Evolutionary conservation across 164 flowering plant genomes (phyloP).

Genomic region (Kingdonia uniflora): DNA sequence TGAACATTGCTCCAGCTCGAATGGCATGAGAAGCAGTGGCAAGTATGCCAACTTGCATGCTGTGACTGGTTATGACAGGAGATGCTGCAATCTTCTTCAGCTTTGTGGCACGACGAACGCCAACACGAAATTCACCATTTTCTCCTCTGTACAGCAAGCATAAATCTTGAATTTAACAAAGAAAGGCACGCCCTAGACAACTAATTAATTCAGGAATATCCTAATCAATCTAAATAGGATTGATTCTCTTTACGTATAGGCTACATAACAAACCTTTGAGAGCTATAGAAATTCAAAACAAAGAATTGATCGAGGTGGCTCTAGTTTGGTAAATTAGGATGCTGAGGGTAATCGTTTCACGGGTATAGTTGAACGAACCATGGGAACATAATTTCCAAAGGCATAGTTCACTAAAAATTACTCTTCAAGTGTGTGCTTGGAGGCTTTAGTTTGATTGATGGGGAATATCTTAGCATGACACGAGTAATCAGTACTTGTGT

Average conservation of each 20-base stretch:
- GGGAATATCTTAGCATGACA: no score
- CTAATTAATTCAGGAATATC: no score
- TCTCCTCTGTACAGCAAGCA: constrained; percentile 32
- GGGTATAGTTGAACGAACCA: background rate
- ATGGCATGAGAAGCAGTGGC: constrained; percentile 52
- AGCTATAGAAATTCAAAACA: no score
- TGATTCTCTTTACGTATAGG: no score
- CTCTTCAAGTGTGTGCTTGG: background rate
- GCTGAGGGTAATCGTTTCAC: background rate
- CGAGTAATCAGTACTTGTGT: no score
- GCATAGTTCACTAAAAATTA: background rate
- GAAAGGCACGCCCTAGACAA: no score
- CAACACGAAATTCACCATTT: constrained; percentile 45
- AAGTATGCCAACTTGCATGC: constrained; percentile 57
- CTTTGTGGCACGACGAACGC: constrained; percentile 36
- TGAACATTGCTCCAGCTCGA: constrained; percentile 40
- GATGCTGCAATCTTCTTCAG: constrained; percentile 19
- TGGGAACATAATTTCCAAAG: background rate
- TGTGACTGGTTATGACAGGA: constrained; percentile 40
- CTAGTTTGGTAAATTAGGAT: no score
- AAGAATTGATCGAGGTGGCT: no score
- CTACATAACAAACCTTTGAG: no score
- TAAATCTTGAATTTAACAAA: background rate
- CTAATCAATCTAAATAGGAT: no score
- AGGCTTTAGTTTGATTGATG: background rate